phyloP scores from a whole-genome alignment of 257 asterid species.

The Gynochthodes officinalis region DNA sequence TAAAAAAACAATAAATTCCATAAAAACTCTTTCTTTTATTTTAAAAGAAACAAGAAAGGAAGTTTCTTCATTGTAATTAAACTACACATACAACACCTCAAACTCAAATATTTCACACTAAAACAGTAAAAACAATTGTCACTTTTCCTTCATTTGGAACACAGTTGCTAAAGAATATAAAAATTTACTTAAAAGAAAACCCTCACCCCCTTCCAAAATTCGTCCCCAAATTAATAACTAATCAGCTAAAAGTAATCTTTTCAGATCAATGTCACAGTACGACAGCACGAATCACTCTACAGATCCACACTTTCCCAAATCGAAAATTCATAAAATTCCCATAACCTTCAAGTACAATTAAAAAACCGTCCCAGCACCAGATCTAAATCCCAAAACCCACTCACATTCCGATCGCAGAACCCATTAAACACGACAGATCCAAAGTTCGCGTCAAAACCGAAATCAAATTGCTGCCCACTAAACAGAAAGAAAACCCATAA shows the following conservation, averaged over 20 bases:
- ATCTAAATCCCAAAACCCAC: constrained; percentile 11
- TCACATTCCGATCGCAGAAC: background rate
- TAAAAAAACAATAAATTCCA: background rate
- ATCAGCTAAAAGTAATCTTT: background rate
- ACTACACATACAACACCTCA: background rate
- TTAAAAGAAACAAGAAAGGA: background rate
- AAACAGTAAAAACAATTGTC: background rate
- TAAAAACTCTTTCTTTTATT: background rate
- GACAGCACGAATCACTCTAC: constrained; percentile 16
- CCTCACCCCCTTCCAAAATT: background rate
- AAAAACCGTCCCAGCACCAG: background rate
- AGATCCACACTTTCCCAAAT: constrained; percentile 20
- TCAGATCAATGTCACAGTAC: constrained; percentile 17
- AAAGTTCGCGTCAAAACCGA: background rate
- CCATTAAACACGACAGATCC: constrained; percentile 23
- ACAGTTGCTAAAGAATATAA: background rate
- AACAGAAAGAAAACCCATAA: background rate
- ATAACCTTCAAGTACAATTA: constrained; percentile 6
- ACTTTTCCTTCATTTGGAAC: background rate
- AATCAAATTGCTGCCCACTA: background rate
- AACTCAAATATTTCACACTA: background rate
- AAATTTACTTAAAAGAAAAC: background rate
- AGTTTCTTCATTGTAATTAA: background rate
- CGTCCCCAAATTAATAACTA: background rate
- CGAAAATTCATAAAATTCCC: constrained; percentile 19